phyloP scores from a whole-genome alignment of 2,329 filamentous ascomycete genomes.

The Fusarium pseudonygamai region DNA sequence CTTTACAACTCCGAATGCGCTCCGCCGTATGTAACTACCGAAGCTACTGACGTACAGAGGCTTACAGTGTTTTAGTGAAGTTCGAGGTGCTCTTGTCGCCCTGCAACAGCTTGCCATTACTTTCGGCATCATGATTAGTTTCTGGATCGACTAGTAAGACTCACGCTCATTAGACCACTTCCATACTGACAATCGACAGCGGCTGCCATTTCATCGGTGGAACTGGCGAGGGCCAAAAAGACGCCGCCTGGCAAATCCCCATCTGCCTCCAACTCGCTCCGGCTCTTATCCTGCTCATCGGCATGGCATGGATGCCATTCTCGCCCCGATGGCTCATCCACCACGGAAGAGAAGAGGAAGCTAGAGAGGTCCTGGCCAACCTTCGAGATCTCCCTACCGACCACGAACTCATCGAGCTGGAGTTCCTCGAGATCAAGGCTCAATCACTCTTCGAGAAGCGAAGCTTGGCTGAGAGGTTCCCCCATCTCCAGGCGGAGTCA shows the following conservation, averaged over 20 bases:
- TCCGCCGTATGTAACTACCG: constrained; percentile 47
- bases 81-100: constrained; percentile 55
- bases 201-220: constrained; percentile 74
- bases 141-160: constrained; percentile 68
- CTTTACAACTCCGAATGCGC: constrained; percentile 60
- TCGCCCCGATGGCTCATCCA: constrained; percentile 80
- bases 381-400: constrained; percentile 68
- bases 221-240: constrained; percentile 60
- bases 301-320: constrained; percentile 84
- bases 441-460: constrained; percentile 79
- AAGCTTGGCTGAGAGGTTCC: constrained; percentile 16
- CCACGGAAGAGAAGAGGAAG: constrained; percentile 74
- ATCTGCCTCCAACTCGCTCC: constrained; percentile 77
- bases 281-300: constrained; percentile 70
- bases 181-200: constrained; percentile 20
- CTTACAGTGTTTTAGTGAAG: constrained; percentile 39
- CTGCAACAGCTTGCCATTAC: constrained; percentile 64
- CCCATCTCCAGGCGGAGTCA: constrained; percentile 1
- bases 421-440: constrained; percentile 86
- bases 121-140: constrained; percentile 71
- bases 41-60: accelerated
- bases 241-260: constrained; percentile 79
- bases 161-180: accelerated
- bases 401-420: constrained; percentile 74
- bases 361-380: constrained; percentile 67